These are phyloP conservation scores for Grosmannia clavigera DNA, from an alignment of 2,329 filamentous ascomycete genomes.

Conservation along the genomic window DNA sequence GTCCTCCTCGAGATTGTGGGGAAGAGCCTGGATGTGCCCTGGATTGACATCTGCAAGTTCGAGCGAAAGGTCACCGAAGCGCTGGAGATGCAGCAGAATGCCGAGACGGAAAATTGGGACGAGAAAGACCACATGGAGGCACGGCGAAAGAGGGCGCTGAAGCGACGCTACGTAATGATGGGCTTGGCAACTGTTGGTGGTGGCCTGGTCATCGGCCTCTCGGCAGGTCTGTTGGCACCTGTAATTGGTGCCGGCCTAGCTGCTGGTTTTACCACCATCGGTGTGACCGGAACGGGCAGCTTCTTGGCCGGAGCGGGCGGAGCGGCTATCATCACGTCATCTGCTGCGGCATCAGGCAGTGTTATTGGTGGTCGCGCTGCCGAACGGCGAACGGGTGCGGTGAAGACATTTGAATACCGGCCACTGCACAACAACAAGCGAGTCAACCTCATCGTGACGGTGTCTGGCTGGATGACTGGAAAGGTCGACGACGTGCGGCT, in stretches of 20 bases:
- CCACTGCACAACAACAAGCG: slow-evolving; percentile 97
- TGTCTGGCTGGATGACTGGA: slow-evolving; percentile 97
- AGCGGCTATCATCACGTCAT: slow-evolving; percentile 85
- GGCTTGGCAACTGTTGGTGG: slow-evolving; percentile 92
- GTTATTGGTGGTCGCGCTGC: slow-evolving; percentile 79
- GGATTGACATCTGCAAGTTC: slow-evolving; percentile 90
- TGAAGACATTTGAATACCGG: slow-evolving; percentile 93
- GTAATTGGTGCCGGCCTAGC: slow-evolving; percentile 90
- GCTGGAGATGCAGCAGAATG: slow-evolving; percentile 91
- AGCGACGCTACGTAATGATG: slow-evolving; percentile 85
- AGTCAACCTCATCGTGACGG: slow-evolving; percentile 87
- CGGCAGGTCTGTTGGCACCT: slow-evolving; percentile 80
- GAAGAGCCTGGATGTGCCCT: slow-evolving; percentile 65
- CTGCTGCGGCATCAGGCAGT: slow-evolving; percentile 73
- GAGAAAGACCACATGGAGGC: slow-evolving; percentile 88
- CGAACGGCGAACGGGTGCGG: slow-evolving; percentile 76
- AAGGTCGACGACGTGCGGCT: slow-evolving; percentile 93
- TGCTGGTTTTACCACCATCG: slow-evolving; percentile 89
- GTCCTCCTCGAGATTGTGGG: slow-evolving; percentile 75
- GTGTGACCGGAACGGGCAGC: slow-evolving; percentile 73
- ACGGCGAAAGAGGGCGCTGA: slow-evolving; percentile 69
- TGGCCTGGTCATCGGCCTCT: slow-evolving; percentile 87
- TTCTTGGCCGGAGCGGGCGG: slow-evolving; percentile 89
- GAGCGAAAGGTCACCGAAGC: slow-evolving; percentile 96
- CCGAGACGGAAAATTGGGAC: slow-evolving; percentile 94